phyloP scores from a whole-genome alignment of 768 basidiomycete species.

The Heimioporus sp. region DNA sequence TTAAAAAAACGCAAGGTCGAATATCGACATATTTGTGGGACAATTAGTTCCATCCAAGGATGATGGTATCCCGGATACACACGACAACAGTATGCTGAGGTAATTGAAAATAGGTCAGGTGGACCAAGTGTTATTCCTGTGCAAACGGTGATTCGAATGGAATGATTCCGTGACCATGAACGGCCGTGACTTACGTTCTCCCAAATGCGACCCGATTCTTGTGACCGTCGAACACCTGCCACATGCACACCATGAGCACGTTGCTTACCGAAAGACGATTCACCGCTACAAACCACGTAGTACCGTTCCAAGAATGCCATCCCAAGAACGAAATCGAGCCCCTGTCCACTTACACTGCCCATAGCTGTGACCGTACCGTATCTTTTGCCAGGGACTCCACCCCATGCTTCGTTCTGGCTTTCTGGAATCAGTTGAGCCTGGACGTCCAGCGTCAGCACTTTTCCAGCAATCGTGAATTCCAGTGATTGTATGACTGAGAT shows the following conservation, averaged over 20 bases:
- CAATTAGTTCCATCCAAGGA: too few relatives aligned
- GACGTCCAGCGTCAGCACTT: constrained; percentile 14
- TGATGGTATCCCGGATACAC: too few relatives aligned
- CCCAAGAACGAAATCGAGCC: constrained; percentile 10
- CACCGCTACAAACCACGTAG: constrained; percentile 6
- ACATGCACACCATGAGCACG: background rate
- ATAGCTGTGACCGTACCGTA: constrained; percentile 6
- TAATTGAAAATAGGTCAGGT: background rate
- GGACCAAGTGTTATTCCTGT: too few relatives aligned
- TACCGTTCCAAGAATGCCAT: constrained; percentile 13
- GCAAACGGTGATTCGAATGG: too few relatives aligned
- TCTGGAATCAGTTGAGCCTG: constrained; percentile 19
- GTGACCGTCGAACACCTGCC: constrained; percentile 22
- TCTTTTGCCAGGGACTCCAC: constrained; percentile 7
- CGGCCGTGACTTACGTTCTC: too few relatives aligned
- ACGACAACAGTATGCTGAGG: constrained; percentile 14
- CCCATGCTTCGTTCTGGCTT: constrained; percentile 14
- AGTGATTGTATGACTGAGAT: constrained; percentile 14
- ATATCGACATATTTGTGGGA: too few relatives aligned
- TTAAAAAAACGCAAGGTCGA: too few relatives aligned
- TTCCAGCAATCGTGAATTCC: constrained; percentile 11
- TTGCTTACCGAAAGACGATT: background rate
- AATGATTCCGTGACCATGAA: too few relatives aligned
- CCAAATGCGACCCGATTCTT: constrained; percentile 18
- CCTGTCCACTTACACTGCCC: constrained; percentile 5